Evolutionary conservation across 1,284 basidiomycete species (phyloP).

Genomic region (Trichosporon sp.): DNA sequence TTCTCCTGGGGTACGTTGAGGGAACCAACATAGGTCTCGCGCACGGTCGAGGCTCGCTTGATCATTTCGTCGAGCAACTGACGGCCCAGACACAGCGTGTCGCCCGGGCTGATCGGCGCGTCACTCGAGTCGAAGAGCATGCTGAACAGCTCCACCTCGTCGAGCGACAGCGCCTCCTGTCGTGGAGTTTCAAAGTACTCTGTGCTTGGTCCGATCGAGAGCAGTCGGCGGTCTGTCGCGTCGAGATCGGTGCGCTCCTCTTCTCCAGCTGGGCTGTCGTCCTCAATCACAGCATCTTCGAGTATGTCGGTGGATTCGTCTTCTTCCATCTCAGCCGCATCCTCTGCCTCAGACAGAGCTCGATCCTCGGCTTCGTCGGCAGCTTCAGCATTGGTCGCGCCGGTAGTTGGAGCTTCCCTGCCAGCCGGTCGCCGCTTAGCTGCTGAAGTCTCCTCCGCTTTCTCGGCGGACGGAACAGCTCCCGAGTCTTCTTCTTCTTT

Average conservation of each 20-base stretch:
- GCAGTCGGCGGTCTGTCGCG: conserved; percentile 33
- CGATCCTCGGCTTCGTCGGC: conserved; percentile 24
- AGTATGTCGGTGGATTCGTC: background rate
- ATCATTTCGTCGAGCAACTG: conserved; percentile 35
- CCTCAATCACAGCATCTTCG: conserved; percentile 4
- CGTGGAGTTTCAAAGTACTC: conserved; percentile 43
- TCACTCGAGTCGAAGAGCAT: conserved; percentile 20
- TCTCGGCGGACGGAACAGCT: too few relatives aligned
- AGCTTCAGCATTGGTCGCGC: background rate
- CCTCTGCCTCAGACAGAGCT: conserved; percentile 17
- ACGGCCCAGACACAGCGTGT: background rate
- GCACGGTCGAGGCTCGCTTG: conserved; percentile 28
- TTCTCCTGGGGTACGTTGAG: conserved; percentile 42
- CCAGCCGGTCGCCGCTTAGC: too few relatives aligned
- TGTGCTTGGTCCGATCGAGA: conserved; percentile 34
- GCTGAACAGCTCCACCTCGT: conserved; percentile 44
- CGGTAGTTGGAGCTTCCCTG: background rate
- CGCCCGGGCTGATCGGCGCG: background rate
- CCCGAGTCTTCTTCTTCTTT: background rate
- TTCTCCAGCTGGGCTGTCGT: background rate
- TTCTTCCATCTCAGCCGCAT: background rate
- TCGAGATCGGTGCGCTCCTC: background rate
- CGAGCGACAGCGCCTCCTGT: conserved; percentile 43
- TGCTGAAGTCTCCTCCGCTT: background rate
- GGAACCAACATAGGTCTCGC: conserved; percentile 40